These are phyloP conservation scores for Termitomyces sp. DNA, from an alignment of 768 basidiomycete genomes.

Conservation along the genomic window DNA sequence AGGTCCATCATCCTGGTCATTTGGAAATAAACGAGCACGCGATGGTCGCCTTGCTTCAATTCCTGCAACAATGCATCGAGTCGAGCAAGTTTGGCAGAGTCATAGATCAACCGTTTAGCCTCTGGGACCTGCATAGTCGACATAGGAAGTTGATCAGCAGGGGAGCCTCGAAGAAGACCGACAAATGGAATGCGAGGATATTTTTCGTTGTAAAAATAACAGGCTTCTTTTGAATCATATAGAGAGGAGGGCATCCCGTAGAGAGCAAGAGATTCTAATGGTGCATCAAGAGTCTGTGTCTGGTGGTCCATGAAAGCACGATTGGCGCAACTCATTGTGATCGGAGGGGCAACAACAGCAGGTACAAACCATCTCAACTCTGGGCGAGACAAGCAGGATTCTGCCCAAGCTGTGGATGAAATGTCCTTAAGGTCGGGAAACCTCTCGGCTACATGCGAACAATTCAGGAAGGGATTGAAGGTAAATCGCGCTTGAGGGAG, in stretches of 20 bases:
- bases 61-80: constrained; percentile 88
- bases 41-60: constrained; percentile 89
- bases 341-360: constrained; percentile 81
- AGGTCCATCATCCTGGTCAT: constrained; percentile 99
- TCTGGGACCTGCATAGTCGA: constrained; percentile 92
- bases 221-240: constrained; percentile 54
- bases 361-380: constrained; percentile 84
- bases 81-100: constrained; percentile 93
- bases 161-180: constrained; percentile 68
- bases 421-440: constrained; percentile 62
- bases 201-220: constrained; percentile 39
- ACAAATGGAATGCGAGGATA: constrained; percentile 59
- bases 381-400: constrained; percentile 80
- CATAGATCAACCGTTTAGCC: constrained; percentile 90
- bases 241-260: constrained; percentile 79
- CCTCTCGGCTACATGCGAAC: constrained; percentile 33
- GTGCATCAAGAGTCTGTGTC: constrained; percentile 55
- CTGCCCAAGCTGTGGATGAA: constrained; percentile 55
- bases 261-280: constrained; percentile 70
- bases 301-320: constrained; percentile 78
- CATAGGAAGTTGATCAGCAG: constrained; percentile 69
- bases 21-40: constrained; percentile 96
- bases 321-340: constrained; percentile 67
- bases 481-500: constrained; percentile 34
- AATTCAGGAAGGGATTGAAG: constrained; percentile 22